phyloP scores from a whole-genome alignment of 352 stramenopile genomes.

The Phytopythium litorale region DNA sequence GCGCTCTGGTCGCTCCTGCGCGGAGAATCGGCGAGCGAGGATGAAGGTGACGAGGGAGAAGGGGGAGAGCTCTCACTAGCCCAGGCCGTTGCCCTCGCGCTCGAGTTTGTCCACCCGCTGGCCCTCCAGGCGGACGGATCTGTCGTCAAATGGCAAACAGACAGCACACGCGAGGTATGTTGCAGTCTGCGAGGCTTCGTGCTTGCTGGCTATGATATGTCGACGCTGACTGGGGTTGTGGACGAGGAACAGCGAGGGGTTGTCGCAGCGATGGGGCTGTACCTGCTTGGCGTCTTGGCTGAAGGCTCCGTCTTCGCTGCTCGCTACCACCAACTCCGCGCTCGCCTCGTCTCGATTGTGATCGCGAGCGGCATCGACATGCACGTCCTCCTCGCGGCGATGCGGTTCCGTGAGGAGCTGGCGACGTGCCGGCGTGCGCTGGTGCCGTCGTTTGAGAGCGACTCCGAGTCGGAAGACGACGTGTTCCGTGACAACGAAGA shows the following conservation, averaged over 20 bases:
- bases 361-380: slow-evolving; percentile 28
- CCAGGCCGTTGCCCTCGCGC: slow-evolving; percentile 16
- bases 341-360: slow-evolving; percentile 23
- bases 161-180: background rate
- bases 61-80: slow-evolving; percentile 2
- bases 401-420: slow-evolving; percentile 59
- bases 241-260: background rate
- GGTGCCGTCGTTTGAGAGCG: slow-evolving; percentile 32
- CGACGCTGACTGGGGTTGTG: slow-evolving; percentile 7
- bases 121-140: slow-evolving; percentile 9
- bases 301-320: background rate
- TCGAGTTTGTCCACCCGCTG: slow-evolving; percentile 31
- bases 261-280: background rate
- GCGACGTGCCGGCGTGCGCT: slow-evolving; percentile 28
- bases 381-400: slow-evolving; percentile 37
- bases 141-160: slow-evolving; percentile 11
- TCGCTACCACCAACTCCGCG: slow-evolving; percentile 3
- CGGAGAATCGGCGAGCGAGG: slow-evolving; percentile 1
- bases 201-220: background rate
- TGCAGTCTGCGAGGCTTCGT: background rate
- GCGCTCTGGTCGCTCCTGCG: slow-evolving; percentile 13
- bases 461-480: slow-evolving; percentile 24
- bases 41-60: background rate
- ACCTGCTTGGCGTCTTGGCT: background rate
- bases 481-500: slow-evolving; percentile 4